A percentile compares a stretch with the other conserved stretches of the same genome.
phyloP scores from a whole-genome alignment of 441 rosid genomes.

The California macrophylla region DNA sequence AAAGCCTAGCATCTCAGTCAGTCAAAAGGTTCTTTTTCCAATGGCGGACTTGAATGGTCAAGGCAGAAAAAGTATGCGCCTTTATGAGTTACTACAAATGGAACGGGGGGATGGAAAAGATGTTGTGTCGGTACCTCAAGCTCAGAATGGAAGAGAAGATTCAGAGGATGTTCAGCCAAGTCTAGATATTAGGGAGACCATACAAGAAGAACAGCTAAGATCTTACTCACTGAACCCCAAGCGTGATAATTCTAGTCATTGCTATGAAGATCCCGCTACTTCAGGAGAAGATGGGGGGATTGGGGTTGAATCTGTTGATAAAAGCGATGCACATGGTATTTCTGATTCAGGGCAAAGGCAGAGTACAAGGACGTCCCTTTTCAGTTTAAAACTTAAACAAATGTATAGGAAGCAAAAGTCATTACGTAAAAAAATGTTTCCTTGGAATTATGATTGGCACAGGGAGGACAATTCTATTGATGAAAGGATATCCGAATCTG shows the following conservation, averaged over 20 bases:
- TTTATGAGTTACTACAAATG: slow-evolving; percentile 78
- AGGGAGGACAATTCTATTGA: slow-evolving; percentile 60
- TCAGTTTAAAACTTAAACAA: slow-evolving; percentile 56
- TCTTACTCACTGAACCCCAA: slow-evolving; percentile 28
- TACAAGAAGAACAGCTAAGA: slow-evolving; percentile 23
- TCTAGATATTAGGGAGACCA: slow-evolving; percentile 22
- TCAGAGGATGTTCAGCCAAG: slow-evolving; percentile 26
- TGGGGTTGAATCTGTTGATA: slow-evolving; percentile 32
- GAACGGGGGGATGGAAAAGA: slow-evolving; percentile 46
- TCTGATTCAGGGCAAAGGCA: slow-evolving; percentile 40
- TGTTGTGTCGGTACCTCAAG: slow-evolving; percentile 21
- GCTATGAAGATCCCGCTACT: slow-evolving; percentile 54
- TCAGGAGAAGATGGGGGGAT: slow-evolving; percentile 55
- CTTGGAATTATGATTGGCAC: slow-evolving; percentile 97
- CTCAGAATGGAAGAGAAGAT: slow-evolving; percentile 23
- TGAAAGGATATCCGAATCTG: slow-evolving; percentile 52
- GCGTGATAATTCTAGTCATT: slow-evolving; percentile 31
- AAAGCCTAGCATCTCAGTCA: slow-evolving; percentile 23
- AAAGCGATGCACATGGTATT: slow-evolving; percentile 23
- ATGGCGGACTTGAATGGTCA: slow-evolving; percentile 38
- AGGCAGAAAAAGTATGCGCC: slow-evolving; percentile 68
- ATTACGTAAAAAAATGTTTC: slow-evolving; percentile 76
- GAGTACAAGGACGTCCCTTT: slow-evolving; percentile 39
- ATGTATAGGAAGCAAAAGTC: slow-evolving; percentile 77
- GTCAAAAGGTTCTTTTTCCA: slow-evolving; percentile 26